phyloP scores from a whole-genome alignment of 257 asterid genomes.

The Leonotis leonurus region DNA sequence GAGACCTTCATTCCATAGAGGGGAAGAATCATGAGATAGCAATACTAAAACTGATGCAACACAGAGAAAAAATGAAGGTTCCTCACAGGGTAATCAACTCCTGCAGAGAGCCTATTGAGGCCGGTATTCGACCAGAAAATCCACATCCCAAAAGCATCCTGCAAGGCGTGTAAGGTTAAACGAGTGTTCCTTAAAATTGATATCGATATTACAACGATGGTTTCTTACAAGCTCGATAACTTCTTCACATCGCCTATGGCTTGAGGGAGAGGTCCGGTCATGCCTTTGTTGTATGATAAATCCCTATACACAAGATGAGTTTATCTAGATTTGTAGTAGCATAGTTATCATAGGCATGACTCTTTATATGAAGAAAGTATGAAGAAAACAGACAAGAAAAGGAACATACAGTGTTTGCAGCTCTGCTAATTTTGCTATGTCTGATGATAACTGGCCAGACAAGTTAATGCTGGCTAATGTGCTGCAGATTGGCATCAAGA shows the following conservation, averaged over 20 bases:
- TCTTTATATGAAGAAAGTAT: not conserved
- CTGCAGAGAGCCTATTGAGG: conserved; percentile 57
- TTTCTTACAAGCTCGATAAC: conserved; percentile 63
- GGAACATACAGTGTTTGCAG: conserved; percentile 63
- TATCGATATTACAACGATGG: not conserved
- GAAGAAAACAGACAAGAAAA: not conserved
- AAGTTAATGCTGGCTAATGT: conserved; percentile 50
- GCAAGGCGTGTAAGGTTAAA: conserved; percentile 28
- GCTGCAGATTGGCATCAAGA: conserved; percentile 36
- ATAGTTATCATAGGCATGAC: not conserved
- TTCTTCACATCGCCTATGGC: conserved; percentile 51
- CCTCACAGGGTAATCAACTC: conserved; percentile 64
- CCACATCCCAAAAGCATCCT: conserved; percentile 81
- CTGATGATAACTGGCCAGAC: conserved; percentile 58
- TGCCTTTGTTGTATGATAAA: conserved; percentile 60
- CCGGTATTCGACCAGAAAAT: conserved; percentile 71
- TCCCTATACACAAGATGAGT: conserved; percentile 42
- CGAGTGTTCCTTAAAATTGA: not conserved
- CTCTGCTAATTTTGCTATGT: conserved; percentile 54
- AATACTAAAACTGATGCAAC: not conserved
- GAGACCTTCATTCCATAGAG: conserved; percentile 46
- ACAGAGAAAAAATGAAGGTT: no score
- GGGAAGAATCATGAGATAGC: not conserved
- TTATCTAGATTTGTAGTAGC: no score
- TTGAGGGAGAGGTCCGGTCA: conserved; percentile 70